Percentiles rank a stretch among this genome's conserved stretches.
phyloP scores from a whole-genome alignment of 306 rosid species.

The Castanea mollissima region DNA sequence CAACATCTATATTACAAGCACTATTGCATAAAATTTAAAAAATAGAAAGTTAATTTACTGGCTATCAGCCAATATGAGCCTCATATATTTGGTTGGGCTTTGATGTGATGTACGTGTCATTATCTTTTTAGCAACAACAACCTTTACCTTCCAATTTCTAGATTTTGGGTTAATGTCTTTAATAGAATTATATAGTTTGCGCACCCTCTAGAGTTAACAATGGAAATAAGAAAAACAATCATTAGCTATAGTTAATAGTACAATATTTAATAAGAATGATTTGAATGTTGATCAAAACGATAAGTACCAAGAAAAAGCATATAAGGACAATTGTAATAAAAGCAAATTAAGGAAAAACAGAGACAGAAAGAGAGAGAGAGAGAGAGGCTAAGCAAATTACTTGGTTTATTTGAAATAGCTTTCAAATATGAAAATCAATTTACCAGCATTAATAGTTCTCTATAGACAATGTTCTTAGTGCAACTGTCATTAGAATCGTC shows the following conservation, averaged over 20 bases:
- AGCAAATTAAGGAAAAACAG: too few relatives aligned
- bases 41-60: neutral
- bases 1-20: too few relatives aligned
- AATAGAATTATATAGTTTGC: neutral
- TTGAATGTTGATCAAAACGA: too few relatives aligned
- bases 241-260: too few relatives aligned
- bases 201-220: neutral
- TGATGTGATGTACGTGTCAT: neutral
- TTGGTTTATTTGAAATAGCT: neutral
- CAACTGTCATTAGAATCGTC: neutral
- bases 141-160: neutral
- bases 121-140: neutral
- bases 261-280: too few relatives aligned
- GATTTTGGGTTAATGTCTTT: neutral
- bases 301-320: too few relatives aligned
- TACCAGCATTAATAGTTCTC: neutral
- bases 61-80: neutral
- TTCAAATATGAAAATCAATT: neutral
- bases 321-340: too few relatives aligned
- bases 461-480: neutral
- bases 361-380: neutral
- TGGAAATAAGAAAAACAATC: too few relatives aligned
- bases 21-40: too few relatives aligned
- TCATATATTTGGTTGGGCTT: neutral
- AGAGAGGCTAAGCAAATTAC: neutral